phyloP scores from a whole-genome alignment of 2,329 filamentous ascomycete genomes.

The Sclerotinia borealis region DNA sequence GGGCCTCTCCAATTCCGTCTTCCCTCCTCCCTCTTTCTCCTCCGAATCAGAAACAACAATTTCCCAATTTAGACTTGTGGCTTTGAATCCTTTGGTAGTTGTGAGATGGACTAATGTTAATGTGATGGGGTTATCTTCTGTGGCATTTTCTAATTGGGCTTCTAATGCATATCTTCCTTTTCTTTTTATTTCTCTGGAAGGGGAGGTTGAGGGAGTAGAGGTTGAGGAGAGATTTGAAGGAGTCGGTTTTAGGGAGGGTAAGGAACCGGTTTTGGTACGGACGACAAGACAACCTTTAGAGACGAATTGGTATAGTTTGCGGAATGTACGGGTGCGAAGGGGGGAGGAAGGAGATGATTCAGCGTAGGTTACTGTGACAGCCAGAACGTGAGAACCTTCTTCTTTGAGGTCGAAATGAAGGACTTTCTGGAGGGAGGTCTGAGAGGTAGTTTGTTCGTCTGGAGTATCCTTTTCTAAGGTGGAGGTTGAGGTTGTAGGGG shows the following conservation, averaged over 20 bases:
- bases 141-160: conserved; percentile 84
- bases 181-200: neutral
- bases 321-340: conserved; percentile 59
- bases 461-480: neutral
- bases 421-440: conserved; percentile 60
- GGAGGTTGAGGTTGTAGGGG: conserved; percentile 8
- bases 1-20: conserved; percentile 45
- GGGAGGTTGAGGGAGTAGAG: neutral
- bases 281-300: conserved; percentile 87
- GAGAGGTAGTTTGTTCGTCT: neutral
- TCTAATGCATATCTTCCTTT: conserved; percentile 66
- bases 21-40: conserved; percentile 20
- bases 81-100: conserved; percentile 44
- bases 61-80: conserved; percentile 53
- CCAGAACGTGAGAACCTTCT: conserved; percentile 87
- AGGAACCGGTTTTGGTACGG: conserved; percentile 71
- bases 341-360: conserved; percentile 64
- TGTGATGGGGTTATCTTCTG: conserved; percentile 74
- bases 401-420: conserved; percentile 86
- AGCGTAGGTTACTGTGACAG: conserved; percentile 90
- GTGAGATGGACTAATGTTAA: conserved; percentile 61
- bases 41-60: conserved; percentile 14
- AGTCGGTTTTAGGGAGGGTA: conserved; percentile 26
- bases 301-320: conserved; percentile 95
- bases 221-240: conserved; percentile 20